Evolutionary conservation across 306 rosid species (phyloP).

Genomic region (Fragaria nilgerrensis): DNA sequence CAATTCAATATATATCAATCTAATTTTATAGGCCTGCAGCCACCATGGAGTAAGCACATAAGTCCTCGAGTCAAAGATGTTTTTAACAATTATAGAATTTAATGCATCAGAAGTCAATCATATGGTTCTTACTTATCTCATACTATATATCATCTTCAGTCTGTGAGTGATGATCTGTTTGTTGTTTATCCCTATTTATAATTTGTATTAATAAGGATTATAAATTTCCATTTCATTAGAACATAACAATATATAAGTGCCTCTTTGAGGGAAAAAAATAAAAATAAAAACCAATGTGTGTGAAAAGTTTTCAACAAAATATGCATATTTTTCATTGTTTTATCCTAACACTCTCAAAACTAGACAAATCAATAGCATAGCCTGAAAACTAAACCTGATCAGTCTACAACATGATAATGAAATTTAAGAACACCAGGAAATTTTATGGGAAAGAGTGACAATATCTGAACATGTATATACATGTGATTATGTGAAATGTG

Average conservation of each 20-base stretch:
- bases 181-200: too few species aligned
- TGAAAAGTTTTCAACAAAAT: too few species aligned
- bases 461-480: constrained; percentile 14
- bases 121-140: neutral
- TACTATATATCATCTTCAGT: too few species aligned
- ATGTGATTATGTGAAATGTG: constrained; percentile 1
- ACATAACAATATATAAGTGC: too few species aligned
- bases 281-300: too few species aligned
- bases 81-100: neutral
- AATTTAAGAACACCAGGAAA: neutral
- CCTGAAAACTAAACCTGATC: neutral
- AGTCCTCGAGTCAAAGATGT: constrained; percentile 9
- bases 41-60: neutral
- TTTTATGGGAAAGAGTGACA: constrained; percentile 13
- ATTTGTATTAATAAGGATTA: too few species aligned
- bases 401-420: neutral
- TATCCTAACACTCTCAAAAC: too few species aligned
- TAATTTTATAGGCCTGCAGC: constrained; percentile 1
- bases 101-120: constrained; percentile 14
- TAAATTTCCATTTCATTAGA: too few species aligned
- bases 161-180: too few species aligned
- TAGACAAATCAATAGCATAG: neutral
- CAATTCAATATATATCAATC: constrained; percentile 5
- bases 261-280: too few species aligned
- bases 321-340: neutral